Evolutionary conservation across 441 rosid species (phyloP), one percentile per base, ranked within the genome.

Genomic region (Gossypium lobatum): DNA sequence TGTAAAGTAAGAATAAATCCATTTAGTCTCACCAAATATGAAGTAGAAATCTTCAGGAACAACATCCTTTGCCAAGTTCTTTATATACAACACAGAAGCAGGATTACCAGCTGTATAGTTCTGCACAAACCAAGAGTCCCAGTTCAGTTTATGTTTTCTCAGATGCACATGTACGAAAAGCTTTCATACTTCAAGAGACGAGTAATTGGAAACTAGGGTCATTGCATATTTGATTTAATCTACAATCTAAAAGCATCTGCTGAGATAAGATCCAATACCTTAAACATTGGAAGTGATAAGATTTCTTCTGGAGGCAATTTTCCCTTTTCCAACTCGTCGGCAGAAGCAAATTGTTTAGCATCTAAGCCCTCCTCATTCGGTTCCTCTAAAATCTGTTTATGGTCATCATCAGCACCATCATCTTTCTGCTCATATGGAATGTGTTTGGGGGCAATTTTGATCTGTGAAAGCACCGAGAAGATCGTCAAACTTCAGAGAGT

Each of bases 11-110:
- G 69, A 7, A 65, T 45, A 18, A 72, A 48, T 48, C 25, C 75
- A 64, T 70, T 48, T 72, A 6, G 68, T 74, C 95, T 89, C 81
- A 95, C 99, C 96, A 77, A 91, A 93, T 79, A 95, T 76, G 82
- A 83, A 90, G 84, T 84, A 83, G 85, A 95, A 89, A 78, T 95
- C 97, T 68, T 95, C 98, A 13, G 80, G 66, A 64, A 82, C 83
- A 37, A 95, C 91, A 73, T 91, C 96, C 82, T 95, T 93, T 68
- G 91, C 91, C 83, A 95, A 84, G 83, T 95, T 95, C 91, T 95
- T 93, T 80, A 95, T 81, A 81, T 95, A 95, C 79, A 93, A 75
- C 28, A 95, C 92, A 66, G 88, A 68, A 58, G 95, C 85, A 20
- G 97, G 99, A 85, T 82, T 86, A 73, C 98, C 98, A 74, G 92